phyloP scores from a whole-genome alignment of 257 asterid species.

The Henckelia pumila region DNA sequence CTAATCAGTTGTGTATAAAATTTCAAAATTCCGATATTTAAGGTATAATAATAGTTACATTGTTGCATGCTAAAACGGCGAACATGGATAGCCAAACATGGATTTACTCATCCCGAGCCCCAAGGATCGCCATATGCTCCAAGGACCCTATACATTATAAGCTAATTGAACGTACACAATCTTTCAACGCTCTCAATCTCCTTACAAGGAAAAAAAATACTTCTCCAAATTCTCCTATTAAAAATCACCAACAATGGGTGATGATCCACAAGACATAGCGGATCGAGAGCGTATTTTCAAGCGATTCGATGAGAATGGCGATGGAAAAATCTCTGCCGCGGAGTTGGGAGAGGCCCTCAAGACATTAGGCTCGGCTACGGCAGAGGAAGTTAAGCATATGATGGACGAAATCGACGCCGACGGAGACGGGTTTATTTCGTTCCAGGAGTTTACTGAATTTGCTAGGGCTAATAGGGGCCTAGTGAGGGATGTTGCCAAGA shows the following conservation, averaged over 20 bases:
- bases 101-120: not conserved
- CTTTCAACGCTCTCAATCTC: not conserved
- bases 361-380: constrained; percentile 59
- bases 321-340: constrained; percentile 69
- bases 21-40: not conserved
- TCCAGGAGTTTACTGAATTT: constrained; percentile 59
- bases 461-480: constrained; percentile 70
- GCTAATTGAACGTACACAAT: no score
- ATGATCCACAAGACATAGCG: constrained; percentile 56
- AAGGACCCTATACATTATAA: not conserved
- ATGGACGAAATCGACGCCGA: constrained; percentile 83
- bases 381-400: constrained; percentile 68
- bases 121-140: not conserved
- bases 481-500: constrained; percentile 75
- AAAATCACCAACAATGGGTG: constrained; percentile 45
- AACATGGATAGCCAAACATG: not conserved
- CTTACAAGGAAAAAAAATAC: not conserved
- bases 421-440: constrained; percentile 76
- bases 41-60: not conserved
- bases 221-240: not conserved
- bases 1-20: not conserved
- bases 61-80: not conserved
- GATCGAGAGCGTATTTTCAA: constrained; percentile 77
- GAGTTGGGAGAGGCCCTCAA: constrained; percentile 81
- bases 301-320: constrained; percentile 77